Evolutionary conservation across 1,284 basidiomycete species (phyloP).

Genomic region (Papiliotrema terrestris): DNA sequence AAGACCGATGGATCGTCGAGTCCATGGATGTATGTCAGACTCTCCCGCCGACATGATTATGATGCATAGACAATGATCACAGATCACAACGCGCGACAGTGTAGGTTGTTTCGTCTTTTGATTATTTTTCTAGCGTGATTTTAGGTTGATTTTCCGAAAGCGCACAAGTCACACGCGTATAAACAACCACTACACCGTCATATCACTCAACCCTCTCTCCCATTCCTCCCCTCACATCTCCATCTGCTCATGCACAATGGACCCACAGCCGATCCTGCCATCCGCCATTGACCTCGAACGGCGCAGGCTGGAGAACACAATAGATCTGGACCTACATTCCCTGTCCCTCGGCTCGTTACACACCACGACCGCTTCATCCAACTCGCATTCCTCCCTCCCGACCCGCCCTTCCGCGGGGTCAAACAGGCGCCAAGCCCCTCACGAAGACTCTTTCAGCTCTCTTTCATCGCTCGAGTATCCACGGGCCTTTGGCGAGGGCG

Average conservation of each 20-base stretch:
- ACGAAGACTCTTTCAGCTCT: slow-evolving; percentile 16
- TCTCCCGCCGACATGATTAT: too few relatives aligned
- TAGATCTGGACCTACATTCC: slow-evolving; percentile 44
- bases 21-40: too few relatives aligned
- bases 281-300: slow-evolving; percentile 42
- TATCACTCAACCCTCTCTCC: too few relatives aligned
- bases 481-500: slow-evolving; percentile 17
- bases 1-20: too few relatives aligned
- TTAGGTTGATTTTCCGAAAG: too few relatives aligned
- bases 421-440: neutral
- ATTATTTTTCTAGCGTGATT: too few relatives aligned
- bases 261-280: slow-evolving; percentile 36
- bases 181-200: too few relatives aligned
- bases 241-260: slow-evolving; percentile 15
- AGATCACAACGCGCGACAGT: too few relatives aligned
- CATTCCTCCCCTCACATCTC: too few relatives aligned
- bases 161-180: too few relatives aligned
- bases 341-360: slow-evolving; percentile 32
- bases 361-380: slow-evolving; percentile 12
- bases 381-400: neutral
- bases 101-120: neutral
- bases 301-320: slow-evolving; percentile 40
- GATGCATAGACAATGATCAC: too few relatives aligned
- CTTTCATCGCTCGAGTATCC: slow-evolving; percentile 23
- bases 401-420: neutral